Percentiles rank a stretch among this genome's conserved stretches.
Conservation (phyloP, 2,329 filamentous ascomycete genomes). For the Sporothrix sp. region DNA sequence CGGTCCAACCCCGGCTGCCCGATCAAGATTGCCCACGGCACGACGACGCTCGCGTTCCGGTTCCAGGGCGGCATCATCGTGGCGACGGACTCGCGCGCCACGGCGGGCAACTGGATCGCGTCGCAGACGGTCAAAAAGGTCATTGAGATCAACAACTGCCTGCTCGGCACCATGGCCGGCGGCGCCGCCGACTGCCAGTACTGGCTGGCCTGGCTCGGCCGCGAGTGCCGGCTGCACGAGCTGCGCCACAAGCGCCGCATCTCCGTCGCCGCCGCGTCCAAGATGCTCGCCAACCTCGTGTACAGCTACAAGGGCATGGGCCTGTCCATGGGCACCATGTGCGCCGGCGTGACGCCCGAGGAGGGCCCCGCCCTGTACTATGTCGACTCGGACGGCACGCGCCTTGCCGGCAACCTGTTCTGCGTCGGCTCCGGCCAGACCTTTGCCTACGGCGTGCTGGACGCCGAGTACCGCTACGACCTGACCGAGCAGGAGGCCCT, state of each 20-base stretch:
- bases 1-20: slow-evolving; percentile 92
- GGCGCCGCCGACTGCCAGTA: slow-evolving; percentile 99
- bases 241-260: slow-evolving; percentile 98
- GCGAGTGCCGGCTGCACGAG: slow-evolving; percentile 98
- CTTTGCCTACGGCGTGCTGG: slow-evolving; percentile 95
- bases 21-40: slow-evolving; percentile 99
- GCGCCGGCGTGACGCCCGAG: slow-evolving; percentile 87
- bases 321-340: slow-evolving; percentile 98
- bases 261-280: slow-evolving; percentile 90
- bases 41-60: slow-evolving; percentile 93
- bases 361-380: slow-evolving; percentile 98
- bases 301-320: slow-evolving; percentile 99
- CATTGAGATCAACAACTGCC: slow-evolving; percentile 91
- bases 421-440: slow-evolving; percentile 98
- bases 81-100: slow-evolving; percentile 92
- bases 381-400: slow-evolving; percentile 93
- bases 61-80: slow-evolving; percentile 99
- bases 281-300: slow-evolving; percentile 96
- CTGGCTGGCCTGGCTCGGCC: slow-evolving; percentile 97
- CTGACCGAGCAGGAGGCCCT: slow-evolving; percentile 79
- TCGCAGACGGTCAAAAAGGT: slow-evolving; percentile 99
- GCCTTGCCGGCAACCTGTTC: slow-evolving; percentile 88
- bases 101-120: slow-evolving; percentile 97
- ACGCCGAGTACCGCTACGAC: slow-evolving; percentile 90
- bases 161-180: slow-evolving; percentile 96